A percentile compares a stretch with the other conserved stretches of the same genome.
These are phyloP conservation scores for Hydnomerulius pinastri DNA, from an alignment of 768 basidiomycete species.

Conservation along the genomic window DNA sequence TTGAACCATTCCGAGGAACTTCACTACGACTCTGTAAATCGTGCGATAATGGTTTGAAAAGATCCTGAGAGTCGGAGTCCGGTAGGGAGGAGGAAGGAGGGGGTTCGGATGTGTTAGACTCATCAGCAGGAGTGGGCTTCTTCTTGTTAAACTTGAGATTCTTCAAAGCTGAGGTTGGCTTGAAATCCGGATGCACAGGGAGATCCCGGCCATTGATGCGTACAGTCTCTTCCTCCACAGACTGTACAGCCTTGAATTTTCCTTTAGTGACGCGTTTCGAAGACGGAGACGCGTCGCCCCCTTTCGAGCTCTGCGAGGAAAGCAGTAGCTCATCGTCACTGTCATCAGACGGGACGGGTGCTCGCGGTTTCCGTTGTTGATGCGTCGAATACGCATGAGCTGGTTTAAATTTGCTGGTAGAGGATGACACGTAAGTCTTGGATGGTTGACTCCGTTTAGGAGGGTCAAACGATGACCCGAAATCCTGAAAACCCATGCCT, in stretches of 20 bases:
- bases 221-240: slow-evolving; percentile 10
- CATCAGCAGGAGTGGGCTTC: slow-evolving; percentile 2
- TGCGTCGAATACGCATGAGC: background rate
- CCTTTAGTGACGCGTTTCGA: slow-evolving; percentile 14
- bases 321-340: slow-evolving; percentile 34
- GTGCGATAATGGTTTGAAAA: slow-evolving; percentile 20
- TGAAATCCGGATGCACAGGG: slow-evolving; percentile 25
- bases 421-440: slow-evolving; percentile 1
- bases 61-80: slow-evolving; percentile 24
- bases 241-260: background rate
- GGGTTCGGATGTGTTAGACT: slow-evolving; percentile 2
- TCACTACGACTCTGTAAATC: slow-evolving; percentile 9
- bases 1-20: background rate
- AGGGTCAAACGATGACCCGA: slow-evolving; percentile 21
- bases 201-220: slow-evolving; percentile 16
- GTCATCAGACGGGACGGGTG: slow-evolving; percentile 4
- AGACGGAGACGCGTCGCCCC: slow-evolving; percentile 7
- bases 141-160: slow-evolving; percentile 39
- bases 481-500: slow-evolving; percentile 26
- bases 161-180: slow-evolving; percentile 17
- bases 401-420: slow-evolving; percentile 13
- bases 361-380: background rate
- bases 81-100: slow-evolving; percentile 24
- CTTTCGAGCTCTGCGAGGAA: slow-evolving; percentile 23
- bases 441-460: slow-evolving; percentile 1